Evolutionary conservation across 2,329 filamentous ascomycete species (phyloP), one percentile per base, ranked within the genome.

Genomic region (Pseudocercospora fuligena): DNA sequence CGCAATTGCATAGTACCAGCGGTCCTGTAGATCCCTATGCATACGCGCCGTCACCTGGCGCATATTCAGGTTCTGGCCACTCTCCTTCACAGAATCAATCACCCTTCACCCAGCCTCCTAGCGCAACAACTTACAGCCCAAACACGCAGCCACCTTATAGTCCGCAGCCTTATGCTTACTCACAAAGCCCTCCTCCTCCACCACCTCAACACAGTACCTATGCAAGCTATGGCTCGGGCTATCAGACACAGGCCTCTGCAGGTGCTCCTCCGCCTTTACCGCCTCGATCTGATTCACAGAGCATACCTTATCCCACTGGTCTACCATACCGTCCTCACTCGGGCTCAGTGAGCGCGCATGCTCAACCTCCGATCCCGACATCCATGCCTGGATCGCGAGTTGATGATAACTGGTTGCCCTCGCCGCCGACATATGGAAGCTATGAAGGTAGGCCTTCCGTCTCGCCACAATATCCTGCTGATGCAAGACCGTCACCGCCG

Each of bases 21-120:
- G 74, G 70, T 49, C 73, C 73, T 29, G 68, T 75, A 66, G 73
- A 74, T 60, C 70, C 73, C 16, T 76, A 73, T 59, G 73, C 66
- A 16, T 75, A 74, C 51, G 71, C 71, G 23, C 69, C 75, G 21
- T 64, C 64, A 16, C 63, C 33, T 12, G 31, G 54, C 29, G 54
- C 27, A 19, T 72, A 70, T 46, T 69, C 70, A 7, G 65, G 54
- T 51, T 21, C 69, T 33, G 63, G 64, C 47, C 69, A 66, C 56
- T 72, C 72, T 23, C 66, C 73, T 25, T 60, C 63, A 33, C 67
- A 66, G 43, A 62, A 64, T 21, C 61, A 65, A 46, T 64, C 65
- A 21, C 57, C 62, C 7, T 66, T 60, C 58, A 60, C 51, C 27
- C 66, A 66, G 54, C 69, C 69, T 56, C 69, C 73, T 47, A 62